Evolutionary conservation across 2,329 filamentous ascomycete species (phyloP).

Genomic region (Fusarium sp.): DNA sequence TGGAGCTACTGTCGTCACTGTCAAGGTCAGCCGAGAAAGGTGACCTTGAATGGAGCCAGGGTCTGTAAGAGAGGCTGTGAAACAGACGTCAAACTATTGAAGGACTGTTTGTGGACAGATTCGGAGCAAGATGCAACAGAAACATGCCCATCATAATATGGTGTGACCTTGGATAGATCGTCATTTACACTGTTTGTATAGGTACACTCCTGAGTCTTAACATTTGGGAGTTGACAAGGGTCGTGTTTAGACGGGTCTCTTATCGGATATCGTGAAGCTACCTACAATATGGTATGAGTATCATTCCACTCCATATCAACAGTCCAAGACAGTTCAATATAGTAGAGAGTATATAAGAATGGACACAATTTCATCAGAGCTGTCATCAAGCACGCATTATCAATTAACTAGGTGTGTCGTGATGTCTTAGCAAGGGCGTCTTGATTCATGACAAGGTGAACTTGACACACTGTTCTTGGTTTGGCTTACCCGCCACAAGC

Average conservation of each 20-base stretch:
- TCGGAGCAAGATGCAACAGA: not conserved
- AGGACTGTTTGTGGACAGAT: not conserved
- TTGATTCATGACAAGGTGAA: not conserved
- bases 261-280: not conserved
- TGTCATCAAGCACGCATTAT: not conserved
- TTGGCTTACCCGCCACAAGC: not conserved
- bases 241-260: not conserved
- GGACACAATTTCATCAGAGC: not conserved
- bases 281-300: not conserved
- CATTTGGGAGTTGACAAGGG: not conserved
- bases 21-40: slow-evolving; percentile 19
- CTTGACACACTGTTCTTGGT: not conserved
- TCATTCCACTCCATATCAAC: not conserved
- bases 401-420: not conserved
- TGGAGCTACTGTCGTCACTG: slow-evolving; percentile 35
- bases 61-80: slow-evolving; percentile 23
- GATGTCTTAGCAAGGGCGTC: not conserved
- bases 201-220: not conserved
- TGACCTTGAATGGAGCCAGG: slow-evolving; percentile 16
- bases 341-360: not conserved
- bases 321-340: not conserved
- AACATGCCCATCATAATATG: not conserved
- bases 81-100: slow-evolving; percentile 18
- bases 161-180: not conserved
- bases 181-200: not conserved